Conservation (phyloP, 148 eudicot species). For the Silene uniflora region DNA sequence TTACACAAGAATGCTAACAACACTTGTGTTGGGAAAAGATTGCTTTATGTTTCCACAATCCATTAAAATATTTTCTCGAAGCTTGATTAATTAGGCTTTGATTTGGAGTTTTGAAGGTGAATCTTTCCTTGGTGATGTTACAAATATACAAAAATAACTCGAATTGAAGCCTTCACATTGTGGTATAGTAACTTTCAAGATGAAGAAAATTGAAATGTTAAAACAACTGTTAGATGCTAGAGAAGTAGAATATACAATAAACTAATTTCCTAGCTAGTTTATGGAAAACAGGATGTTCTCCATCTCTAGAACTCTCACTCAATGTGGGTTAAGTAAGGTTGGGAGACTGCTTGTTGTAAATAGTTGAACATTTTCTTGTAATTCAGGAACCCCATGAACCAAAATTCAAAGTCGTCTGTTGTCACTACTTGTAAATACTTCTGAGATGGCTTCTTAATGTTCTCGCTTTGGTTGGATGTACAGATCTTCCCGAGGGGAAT, state of each 20-base stretch:
- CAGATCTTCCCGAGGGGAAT: conserved; percentile 42
- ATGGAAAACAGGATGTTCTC: neutral
- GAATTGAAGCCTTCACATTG: too few species aligned
- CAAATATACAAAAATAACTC: too few species aligned
- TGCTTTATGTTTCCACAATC: neutral
- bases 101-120: neutral
- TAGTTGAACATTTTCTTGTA: conserved; percentile 27
- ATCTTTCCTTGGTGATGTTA: neutral
- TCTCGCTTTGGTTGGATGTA: conserved; percentile 29
- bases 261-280: neutral
- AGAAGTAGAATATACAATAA: neutral
- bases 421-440: conserved; percentile 40
- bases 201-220: neutral
- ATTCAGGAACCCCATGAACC: conserved; percentile 43
- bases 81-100: neutral
- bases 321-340: neutral
- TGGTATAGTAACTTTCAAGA: neutral
- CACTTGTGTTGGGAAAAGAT: too few species aligned
- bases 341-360: conserved; percentile 22
- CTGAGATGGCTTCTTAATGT: conserved; percentile 28
- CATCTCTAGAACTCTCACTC: neutral
- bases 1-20: too few species aligned
- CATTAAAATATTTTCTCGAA: neutral
- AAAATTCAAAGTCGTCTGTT: conserved; percentile 35
- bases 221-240: neutral